Percentiles rank a stretch among this genome's conserved stretches.
Conservation (phyloP, 2,329 filamentous ascomycete genomes). For the Cyclaneusma minus region DNA sequence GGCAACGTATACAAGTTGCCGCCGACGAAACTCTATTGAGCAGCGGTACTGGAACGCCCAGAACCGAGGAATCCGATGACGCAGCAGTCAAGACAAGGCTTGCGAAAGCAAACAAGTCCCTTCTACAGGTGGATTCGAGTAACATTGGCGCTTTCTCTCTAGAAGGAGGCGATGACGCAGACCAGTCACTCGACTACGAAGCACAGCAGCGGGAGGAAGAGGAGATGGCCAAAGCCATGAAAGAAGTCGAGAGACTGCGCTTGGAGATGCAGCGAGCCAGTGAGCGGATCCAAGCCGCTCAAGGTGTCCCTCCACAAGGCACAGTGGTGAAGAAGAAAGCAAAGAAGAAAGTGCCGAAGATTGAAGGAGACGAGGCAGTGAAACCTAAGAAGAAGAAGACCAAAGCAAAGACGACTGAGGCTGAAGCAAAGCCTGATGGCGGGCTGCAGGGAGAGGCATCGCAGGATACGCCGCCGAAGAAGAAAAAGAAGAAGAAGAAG, state of each 20-base stretch:
- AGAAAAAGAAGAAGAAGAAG: constrained; percentile 35
- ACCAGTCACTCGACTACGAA: constrained; percentile 39
- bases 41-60: constrained; percentile 31
- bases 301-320: constrained; percentile 50
- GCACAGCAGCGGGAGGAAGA: constrained; percentile 60
- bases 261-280: constrained; percentile 80
- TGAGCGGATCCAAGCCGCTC: constrained; percentile 56
- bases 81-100: constrained; percentile 30
- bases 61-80: constrained; percentile 38
- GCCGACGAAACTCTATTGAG: constrained; percentile 57
- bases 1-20: constrained; percentile 50
- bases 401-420: constrained; percentile 3
- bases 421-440: constrained; percentile 5
- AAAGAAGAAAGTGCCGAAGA: constrained; percentile 32
- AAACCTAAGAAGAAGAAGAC: constrained; percentile 10
- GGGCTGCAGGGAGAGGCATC: constrained; percentile 1
- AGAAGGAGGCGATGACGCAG: constrained; percentile 29
- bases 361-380: constrained; percentile 17
- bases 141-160: constrained; percentile 61
- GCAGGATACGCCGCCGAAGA: constrained; percentile 3
- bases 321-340: constrained; percentile 49
- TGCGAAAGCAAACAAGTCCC: constrained; percentile 38
- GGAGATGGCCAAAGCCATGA: constrained; percentile 79
- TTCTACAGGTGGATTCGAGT: constrained; percentile 80
- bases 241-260: constrained; percentile 72